These are phyloP conservation scores for Fusarium nematophilum DNA, from an alignment of 2,329 filamentous ascomycete species.

Conservation along the genomic window DNA sequence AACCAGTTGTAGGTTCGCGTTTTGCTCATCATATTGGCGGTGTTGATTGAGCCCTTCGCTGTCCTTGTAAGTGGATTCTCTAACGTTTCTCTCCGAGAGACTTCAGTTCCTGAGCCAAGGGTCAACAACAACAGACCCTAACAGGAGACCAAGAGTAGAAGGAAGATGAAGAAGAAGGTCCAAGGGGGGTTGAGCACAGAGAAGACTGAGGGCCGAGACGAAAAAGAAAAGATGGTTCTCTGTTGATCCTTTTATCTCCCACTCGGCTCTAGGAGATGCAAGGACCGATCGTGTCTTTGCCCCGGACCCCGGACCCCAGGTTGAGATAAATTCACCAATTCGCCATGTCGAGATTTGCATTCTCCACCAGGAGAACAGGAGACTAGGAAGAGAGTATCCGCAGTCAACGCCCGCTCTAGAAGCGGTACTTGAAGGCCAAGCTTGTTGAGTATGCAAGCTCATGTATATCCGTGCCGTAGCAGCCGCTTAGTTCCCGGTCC, in stretches of 20 bases:
- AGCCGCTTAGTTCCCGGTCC: not conserved
- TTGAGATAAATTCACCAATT: constrained; percentile 9
- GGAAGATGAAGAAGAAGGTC: not conserved
- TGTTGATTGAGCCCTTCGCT: constrained; percentile 8
- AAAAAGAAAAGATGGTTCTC: constrained; percentile 18
- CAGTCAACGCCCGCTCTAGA: not conserved
- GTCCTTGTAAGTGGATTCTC: not conserved
- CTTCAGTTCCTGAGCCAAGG: too few species aligned
- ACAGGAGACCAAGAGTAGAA: not conserved
- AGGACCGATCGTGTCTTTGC: constrained; percentile 18
- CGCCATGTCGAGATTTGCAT: constrained; percentile 10
- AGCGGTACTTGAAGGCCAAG: not conserved
- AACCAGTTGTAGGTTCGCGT: constrained; percentile 56
- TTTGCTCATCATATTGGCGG: constrained; percentile 50
- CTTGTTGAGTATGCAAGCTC: not conserved
- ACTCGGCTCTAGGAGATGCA: constrained; percentile 18
- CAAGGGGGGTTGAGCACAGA: constrained; percentile 7
- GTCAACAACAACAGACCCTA: too few species aligned
- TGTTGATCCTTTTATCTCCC: constrained; percentile 37
- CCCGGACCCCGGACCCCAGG: constrained; percentile 35
- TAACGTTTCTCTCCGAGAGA: not conserved
- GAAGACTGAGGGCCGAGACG: constrained; percentile 10
- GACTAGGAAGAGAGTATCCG: constrained; percentile 1
- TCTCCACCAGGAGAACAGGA: constrained; percentile 18
- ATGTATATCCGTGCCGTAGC: constrained; percentile 7